A percentile compares a stretch with the other conserved stretches of the same genome.
Evolutionary conservation across 805 yeast genomes (phyloP).

Genomic region (Myxozyma kluyveri): DNA sequence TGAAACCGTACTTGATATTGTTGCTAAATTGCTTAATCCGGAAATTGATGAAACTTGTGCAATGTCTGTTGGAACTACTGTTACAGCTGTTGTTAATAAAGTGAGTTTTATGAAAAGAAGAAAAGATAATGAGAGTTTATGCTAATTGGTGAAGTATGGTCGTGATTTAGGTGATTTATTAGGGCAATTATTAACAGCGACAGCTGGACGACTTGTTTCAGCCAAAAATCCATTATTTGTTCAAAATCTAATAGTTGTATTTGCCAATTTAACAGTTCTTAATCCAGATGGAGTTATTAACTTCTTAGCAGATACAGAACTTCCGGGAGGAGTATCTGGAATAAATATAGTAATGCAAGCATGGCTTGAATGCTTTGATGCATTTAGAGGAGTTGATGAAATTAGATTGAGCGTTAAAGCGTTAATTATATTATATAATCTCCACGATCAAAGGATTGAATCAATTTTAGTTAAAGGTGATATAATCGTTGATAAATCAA

Average conservation of each 20-base stretch:
- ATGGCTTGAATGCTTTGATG: constrained; percentile 82
- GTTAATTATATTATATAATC: constrained; percentile 59
- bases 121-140: background rate
- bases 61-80: constrained; percentile 67
- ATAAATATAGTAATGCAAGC: constrained; percentile 61
- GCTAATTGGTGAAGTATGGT: constrained; percentile 31
- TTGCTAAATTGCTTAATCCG: constrained; percentile 69
- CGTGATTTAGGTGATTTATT: constrained; percentile 42
- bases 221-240: constrained; percentile 71
- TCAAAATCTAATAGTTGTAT: constrained; percentile 72
- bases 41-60: constrained; percentile 73
- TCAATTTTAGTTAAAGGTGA: constrained; percentile 72
- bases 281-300: constrained; percentile 64
- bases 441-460: constrained; percentile 55
- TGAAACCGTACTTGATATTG: constrained; percentile 58
- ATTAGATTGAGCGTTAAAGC: constrained; percentile 69
- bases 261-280: constrained; percentile 64
- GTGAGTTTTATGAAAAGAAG: background rate
- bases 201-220: constrained; percentile 60
- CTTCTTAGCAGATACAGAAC: constrained; percentile 47
- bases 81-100: constrained; percentile 56
- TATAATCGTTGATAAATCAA: constrained; percentile 52
- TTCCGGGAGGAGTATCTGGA: constrained; percentile 39
- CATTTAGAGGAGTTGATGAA: constrained; percentile 71
- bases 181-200: constrained; percentile 65